These are phyloP conservation scores for Ustilago trichophora DNA, from an alignment of 1,284 basidiomycete genomes.

Conservation along the genomic window DNA sequence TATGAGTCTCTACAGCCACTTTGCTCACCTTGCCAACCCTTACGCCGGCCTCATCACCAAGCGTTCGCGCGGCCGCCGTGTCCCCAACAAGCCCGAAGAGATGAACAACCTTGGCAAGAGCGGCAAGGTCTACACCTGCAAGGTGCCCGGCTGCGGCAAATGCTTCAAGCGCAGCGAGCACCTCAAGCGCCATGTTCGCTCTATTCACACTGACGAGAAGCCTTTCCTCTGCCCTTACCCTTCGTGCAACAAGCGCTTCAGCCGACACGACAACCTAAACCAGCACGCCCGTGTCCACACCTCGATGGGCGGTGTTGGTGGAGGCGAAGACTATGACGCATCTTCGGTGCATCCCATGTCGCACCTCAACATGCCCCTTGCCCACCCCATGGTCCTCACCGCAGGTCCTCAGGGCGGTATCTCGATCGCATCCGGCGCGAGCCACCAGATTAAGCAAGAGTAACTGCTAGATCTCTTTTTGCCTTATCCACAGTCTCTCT, in stretches of 20 bases:
- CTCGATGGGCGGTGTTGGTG: slow-evolving; percentile 20
- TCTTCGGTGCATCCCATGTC: slow-evolving; percentile 33
- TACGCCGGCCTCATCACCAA: slow-evolving; percentile 62
- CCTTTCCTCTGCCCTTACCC: slow-evolving; percentile 60
- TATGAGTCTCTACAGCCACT: slow-evolving; percentile 40
- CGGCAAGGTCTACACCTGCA: slow-evolving; percentile 64
- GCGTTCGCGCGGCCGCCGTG: slow-evolving; percentile 57
- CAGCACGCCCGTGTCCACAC: slow-evolving; percentile 62
- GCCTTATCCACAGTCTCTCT: slow-evolving; percentile 13
- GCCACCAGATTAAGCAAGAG: slow-evolving; percentile 41
- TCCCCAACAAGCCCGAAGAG: slow-evolving; percentile 62
- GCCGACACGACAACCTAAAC: slow-evolving; percentile 62
- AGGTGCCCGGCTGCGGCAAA: slow-evolving; percentile 62
- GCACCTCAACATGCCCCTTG: slow-evolving; percentile 22
- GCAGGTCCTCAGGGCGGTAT: slow-evolving; percentile 32
- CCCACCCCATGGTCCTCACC: slow-evolving; percentile 41
- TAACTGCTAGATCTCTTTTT: slow-evolving; percentile 2
- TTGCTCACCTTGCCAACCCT: slow-evolving; percentile 44
- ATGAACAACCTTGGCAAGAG: slow-evolving; percentile 63
- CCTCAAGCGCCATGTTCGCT: slow-evolving; percentile 62
- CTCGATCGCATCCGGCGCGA: slow-evolving; percentile 32
- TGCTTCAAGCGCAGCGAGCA: slow-evolving; percentile 64
- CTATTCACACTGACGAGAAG: slow-evolving; percentile 63
- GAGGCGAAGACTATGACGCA: slow-evolving; percentile 26
- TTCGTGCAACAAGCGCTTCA: slow-evolving; percentile 59